A percentile compares a stretch with the other conserved stretches of the same genome.
These are phyloP conservation scores for Paramecium tetraurelia DNA, from an alignment of 73 alveolate species.

Conservation along the genomic window DNA sequence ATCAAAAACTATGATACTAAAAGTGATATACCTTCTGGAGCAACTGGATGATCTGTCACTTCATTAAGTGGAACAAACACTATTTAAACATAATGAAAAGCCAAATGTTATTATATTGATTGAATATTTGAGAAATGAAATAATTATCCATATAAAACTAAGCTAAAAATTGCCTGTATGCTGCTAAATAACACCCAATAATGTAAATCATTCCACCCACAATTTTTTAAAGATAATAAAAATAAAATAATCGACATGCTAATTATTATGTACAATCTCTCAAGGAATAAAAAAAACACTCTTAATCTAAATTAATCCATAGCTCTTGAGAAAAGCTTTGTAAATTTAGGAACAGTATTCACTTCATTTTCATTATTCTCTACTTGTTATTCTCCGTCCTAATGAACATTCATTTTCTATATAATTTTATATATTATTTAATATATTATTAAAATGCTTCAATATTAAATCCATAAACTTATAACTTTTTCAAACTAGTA, in stretches of 20 bases:
- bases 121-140: background rate
- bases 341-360: background rate
- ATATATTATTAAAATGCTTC: background rate
- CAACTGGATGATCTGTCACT: conserved; percentile 7
- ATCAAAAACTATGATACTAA: background rate
- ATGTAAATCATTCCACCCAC: conserved; percentile 19
- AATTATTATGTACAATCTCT: background rate
- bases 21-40: background rate
- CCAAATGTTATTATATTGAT: background rate
- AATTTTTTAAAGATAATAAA: background rate
- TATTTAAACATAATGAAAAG: conserved; percentile 11
- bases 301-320: conserved; percentile 11
- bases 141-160: background rate
- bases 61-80: conserved; percentile 3
- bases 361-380: background rate
- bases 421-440: background rate
- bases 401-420: background rate
- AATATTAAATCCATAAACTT: no score
- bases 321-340: conserved; percentile 1
- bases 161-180: conserved; percentile 7
- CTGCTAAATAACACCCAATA: background rate
- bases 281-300: background rate
- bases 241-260: background rate
- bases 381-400: background rate
- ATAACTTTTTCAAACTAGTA: no score